These are phyloP conservation scores for Kwoniella botswanensis DNA, from an alignment of 768 basidiomycete genomes.

Conservation along the genomic window DNA sequence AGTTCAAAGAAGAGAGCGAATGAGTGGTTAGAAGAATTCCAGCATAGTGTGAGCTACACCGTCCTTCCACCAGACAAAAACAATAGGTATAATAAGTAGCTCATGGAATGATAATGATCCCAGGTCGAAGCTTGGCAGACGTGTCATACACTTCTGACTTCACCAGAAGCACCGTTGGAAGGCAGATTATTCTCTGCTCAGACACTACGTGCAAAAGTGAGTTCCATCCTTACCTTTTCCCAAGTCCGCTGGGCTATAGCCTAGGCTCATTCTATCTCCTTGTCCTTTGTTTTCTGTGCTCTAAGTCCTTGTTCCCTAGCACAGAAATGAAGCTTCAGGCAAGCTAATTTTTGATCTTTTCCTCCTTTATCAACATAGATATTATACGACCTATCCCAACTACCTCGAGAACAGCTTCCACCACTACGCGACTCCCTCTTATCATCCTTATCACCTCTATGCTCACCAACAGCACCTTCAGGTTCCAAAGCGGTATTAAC, in stretches of 20 bases:
- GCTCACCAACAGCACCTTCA: constrained; percentile 60
- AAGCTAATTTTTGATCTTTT: not conserved
- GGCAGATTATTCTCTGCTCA: constrained; percentile 95
- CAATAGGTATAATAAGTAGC: no score
- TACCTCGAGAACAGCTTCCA: constrained; percentile 72
- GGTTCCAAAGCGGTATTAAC: constrained; percentile 84
- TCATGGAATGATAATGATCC: not conserved
- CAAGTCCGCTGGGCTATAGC: no score
- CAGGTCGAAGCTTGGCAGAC: constrained; percentile 96
- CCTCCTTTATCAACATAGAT: constrained; percentile 65
- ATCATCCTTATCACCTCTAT: constrained; percentile 71
- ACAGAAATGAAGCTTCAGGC: no score
- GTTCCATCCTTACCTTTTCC: constrained; percentile 42
- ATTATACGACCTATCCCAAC: constrained; percentile 90
- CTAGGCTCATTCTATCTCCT: no score
- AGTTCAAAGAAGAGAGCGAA: constrained; percentile 82
- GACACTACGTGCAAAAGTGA: constrained; percentile 90
- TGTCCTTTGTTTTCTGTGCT: no score
- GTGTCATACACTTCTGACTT: constrained; percentile 86
- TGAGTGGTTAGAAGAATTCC: constrained; percentile 95
- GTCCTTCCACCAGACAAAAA: not conserved
- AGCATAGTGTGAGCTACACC: constrained; percentile 86
- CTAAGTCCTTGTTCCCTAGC: no score
- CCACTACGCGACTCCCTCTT: constrained; percentile 87
- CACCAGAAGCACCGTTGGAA: constrained; percentile 73